Percentiles rank a stretch among this genome's conserved stretches.
Evolutionary conservation across 2,329 filamentous ascomycete genomes (phyloP).

Genomic region (Ophiostoma sp.): DNA sequence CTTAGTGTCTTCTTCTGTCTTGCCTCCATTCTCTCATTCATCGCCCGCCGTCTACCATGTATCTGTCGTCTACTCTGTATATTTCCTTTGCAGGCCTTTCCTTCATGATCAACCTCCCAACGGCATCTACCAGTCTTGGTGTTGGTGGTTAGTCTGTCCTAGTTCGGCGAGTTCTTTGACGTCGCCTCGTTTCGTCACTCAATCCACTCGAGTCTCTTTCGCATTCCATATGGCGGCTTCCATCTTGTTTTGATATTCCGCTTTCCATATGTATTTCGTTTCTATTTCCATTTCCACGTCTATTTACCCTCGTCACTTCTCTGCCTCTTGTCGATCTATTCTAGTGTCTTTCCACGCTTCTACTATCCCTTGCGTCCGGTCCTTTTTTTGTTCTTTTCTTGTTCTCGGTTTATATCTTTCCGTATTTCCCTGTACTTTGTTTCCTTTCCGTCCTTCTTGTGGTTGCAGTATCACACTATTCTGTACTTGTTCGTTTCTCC

Average conservation of each 20-base stretch:
- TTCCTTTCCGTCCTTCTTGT: background rate
- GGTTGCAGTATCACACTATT: background rate
- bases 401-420: background rate
- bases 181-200: background rate
- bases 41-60: background rate
- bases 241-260: background rate
- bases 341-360: constrained; percentile 12
- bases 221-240: constrained; percentile 6
- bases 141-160: constrained; percentile 6
- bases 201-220: background rate
- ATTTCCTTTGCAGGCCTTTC: background rate
- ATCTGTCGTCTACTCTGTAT: background rate
- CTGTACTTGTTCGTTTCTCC: constrained; percentile 3
- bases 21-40: background rate
- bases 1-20: constrained; percentile 6
- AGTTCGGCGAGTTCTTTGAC: background rate
- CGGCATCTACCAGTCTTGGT: background rate
- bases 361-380: background rate
- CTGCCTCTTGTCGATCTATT: constrained; percentile 6
- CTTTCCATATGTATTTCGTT: background rate
- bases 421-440: background rate
- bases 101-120: background rate
- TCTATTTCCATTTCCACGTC: background rate
- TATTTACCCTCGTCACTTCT: background rate
- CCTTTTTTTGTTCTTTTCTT: background rate